Conservation (phyloP, 768 basidiomycete species). For the Mycena haematopus region DNA sequence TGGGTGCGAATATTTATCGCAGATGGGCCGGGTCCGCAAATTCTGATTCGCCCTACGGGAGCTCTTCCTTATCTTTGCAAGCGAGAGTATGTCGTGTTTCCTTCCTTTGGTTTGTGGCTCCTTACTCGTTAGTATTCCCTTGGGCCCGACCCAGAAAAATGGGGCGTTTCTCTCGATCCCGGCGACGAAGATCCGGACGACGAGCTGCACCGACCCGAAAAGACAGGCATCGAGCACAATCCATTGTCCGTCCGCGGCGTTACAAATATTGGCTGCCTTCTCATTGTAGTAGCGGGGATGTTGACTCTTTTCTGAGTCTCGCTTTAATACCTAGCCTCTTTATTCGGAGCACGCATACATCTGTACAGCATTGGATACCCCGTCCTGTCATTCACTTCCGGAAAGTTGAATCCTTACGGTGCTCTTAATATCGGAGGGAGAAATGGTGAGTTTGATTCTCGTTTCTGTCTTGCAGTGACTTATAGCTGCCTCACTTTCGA, state of each 20-base stretch:
- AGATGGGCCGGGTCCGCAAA: slow-evolving; percentile 20
- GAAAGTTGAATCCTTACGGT: slow-evolving; percentile 34
- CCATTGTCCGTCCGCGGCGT: slow-evolving; percentile 67
- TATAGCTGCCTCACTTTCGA: background rate
- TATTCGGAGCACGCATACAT: background rate
- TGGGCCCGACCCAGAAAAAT: slow-evolving; percentile 59
- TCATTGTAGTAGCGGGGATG: slow-evolving; percentile 39
- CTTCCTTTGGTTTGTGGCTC: background rate
- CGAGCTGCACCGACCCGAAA: slow-evolving; percentile 38
- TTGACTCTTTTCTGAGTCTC: slow-evolving; percentile 24
- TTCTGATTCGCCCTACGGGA: slow-evolving; percentile 32
- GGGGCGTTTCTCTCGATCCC: slow-evolving; percentile 57
- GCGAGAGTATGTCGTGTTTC: slow-evolving; percentile 32
- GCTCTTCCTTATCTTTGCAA: slow-evolving; percentile 22
- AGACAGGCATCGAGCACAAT: slow-evolving; percentile 46
- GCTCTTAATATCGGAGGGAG: slow-evolving; percentile 57
- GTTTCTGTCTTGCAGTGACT: background rate
- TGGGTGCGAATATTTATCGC: slow-evolving; percentile 22
- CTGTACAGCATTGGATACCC: slow-evolving; percentile 44
- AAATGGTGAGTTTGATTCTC: slow-evolving; percentile 27
- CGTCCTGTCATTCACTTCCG: slow-evolving; percentile 38
- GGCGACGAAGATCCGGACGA: slow-evolving; percentile 52
- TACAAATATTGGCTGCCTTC: slow-evolving; percentile 66
- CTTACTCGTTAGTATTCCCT: slow-evolving; percentile 51
- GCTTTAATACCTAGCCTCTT: background rate